phyloP scores from a whole-genome alignment of 352 stramenopile species.

The Phytophthora sp. region DNA sequence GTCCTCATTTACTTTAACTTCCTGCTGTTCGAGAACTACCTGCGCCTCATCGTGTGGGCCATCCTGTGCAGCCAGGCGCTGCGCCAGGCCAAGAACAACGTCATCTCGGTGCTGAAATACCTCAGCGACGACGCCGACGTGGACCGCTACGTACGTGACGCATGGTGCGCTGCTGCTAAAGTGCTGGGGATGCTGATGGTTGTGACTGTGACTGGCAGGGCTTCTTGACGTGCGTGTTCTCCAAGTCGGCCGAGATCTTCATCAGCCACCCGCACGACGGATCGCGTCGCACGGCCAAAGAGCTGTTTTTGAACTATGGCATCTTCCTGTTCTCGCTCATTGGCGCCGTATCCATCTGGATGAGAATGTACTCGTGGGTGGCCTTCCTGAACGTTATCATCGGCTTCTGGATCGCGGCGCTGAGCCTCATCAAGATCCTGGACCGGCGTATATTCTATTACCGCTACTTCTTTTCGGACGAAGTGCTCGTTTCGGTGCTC shows the following conservation, averaged over 20 bases:
- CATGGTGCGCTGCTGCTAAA: not conserved
- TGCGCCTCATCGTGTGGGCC: conserved; percentile 87
- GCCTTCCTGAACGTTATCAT: conserved; percentile 81
- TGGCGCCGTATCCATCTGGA: conserved; percentile 85
- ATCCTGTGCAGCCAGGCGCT: conserved; percentile 88
- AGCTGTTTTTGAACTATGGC: conserved; percentile 88
- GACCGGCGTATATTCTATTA: conserved; percentile 90
- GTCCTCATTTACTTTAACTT: conserved; percentile 92
- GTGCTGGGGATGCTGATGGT: conserved; percentile 1
- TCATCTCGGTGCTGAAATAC: conserved; percentile 82
- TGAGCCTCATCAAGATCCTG: conserved; percentile 81
- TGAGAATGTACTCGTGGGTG: conserved; percentile 83
- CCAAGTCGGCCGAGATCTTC: conserved; percentile 81
- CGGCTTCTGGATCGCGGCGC: conserved; percentile 64
- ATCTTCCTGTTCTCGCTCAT: conserved; percentile 88
- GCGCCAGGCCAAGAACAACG: conserved; percentile 86
- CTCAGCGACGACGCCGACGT: conserved; percentile 85
- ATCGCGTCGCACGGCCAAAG: conserved; percentile 69
- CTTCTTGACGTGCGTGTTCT: conserved; percentile 81
- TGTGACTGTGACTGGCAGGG: conserved; percentile 39
- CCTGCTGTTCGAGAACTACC: conserved; percentile 89
- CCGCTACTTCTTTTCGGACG: conserved; percentile 88
- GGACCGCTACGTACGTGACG: conserved; percentile 64
- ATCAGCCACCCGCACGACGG: conserved; percentile 73
- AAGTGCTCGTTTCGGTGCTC: conserved; percentile 81